Percentiles rank a stretch among this genome's conserved stretches.
phyloP scores from a whole-genome alignment of 2,329 filamentous ascomycete species.

The Fusarium haematococcum region DNA sequence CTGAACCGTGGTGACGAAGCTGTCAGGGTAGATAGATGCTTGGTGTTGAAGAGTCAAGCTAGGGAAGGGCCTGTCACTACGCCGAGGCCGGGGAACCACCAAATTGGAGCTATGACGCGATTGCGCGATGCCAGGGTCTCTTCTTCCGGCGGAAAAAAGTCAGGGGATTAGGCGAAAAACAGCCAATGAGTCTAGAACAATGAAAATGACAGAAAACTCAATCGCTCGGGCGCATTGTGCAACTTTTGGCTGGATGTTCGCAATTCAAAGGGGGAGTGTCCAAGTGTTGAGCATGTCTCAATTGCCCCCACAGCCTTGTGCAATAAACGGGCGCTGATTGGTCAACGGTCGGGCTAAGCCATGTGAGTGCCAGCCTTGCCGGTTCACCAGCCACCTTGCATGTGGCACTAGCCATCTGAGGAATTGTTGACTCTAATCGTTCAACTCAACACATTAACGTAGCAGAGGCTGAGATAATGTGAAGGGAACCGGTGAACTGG shows the following conservation, averaged over 20 bases:
- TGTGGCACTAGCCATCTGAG: conserved; percentile 20
- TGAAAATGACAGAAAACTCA: background rate
- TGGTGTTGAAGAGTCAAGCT: conserved; percentile 21
- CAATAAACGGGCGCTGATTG: background rate
- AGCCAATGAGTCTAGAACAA: background rate
- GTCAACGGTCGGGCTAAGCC: background rate
- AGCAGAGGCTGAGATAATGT: background rate
- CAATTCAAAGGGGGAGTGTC: conserved; percentile 5
- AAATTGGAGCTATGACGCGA: conserved; percentile 34
- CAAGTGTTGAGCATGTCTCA: background rate
- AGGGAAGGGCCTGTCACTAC: conserved; percentile 12
- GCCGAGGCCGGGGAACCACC: conserved; percentile 33
- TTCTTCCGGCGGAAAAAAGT: background rate
- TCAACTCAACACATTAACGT: background rate
- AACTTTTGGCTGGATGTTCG: conserved; percentile 22
- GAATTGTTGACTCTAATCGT: conserved; percentile 21
- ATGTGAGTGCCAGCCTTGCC: conserved; percentile 18
- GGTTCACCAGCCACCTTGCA: background rate
- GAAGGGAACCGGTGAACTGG: background rate
- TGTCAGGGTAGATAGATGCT: conserved; percentile 1
- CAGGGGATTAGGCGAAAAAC: background rate
- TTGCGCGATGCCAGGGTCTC: conserved; percentile 27
- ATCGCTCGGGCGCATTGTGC: conserved; percentile 21
- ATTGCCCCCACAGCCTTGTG: conserved; percentile 18
- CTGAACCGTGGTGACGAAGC: conserved; percentile 3